phyloP scores from a whole-genome alignment of 2,329 filamentous ascomycete species.

The Myriosclerotinia curreyana region DNA sequence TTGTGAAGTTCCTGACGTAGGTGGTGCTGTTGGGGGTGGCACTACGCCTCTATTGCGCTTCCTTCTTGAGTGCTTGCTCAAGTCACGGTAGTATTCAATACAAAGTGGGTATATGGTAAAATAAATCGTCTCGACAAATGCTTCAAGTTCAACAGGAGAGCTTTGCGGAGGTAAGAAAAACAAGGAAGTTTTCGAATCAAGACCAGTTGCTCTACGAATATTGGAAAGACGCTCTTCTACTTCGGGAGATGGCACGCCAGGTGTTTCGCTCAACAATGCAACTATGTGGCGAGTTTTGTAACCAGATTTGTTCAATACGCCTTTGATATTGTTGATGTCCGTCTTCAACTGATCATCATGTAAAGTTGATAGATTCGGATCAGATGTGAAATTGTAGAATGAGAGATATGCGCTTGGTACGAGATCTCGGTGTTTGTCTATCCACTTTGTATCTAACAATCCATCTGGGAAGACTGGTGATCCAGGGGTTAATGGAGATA shows the following conservation, averaged over 20 bases:
- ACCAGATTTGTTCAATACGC: conserved; percentile 62
- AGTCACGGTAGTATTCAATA: conserved; percentile 88
- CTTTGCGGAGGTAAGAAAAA: conserved; percentile 79
- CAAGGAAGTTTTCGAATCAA: conserved; percentile 76
- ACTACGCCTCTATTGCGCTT: conserved; percentile 78
- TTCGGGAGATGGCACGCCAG: conserved; percentile 53
- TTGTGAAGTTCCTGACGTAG: conserved; percentile 79
- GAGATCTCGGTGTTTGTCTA: conserved; percentile 82
- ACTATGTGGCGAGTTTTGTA: conserved; percentile 77
- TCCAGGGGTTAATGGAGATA: conserved; percentile 82
- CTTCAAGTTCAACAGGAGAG: conserved; percentile 66
- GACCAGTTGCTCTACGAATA: conserved; percentile 73
- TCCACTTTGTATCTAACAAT: conserved; percentile 76
- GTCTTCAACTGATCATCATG: conserved; percentile 84
- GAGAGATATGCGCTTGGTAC: conserved; percentile 78
- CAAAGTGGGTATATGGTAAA: conserved; percentile 69
- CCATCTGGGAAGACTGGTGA: conserved; percentile 89
- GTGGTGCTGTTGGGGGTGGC: conserved; percentile 77
- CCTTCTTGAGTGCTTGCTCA: conserved; percentile 86
- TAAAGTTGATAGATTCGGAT: conserved; percentile 70
- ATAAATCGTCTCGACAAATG: conserved; percentile 71
- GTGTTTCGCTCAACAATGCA: conserved; percentile 72
- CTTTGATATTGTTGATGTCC: conserved; percentile 77
- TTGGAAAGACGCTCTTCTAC: conserved; percentile 74
- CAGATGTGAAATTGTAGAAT: conserved; percentile 74